Base-by-base conservation (phyloP, 352 stramenopile genomes). In the Discostella stelligera region DNA sequence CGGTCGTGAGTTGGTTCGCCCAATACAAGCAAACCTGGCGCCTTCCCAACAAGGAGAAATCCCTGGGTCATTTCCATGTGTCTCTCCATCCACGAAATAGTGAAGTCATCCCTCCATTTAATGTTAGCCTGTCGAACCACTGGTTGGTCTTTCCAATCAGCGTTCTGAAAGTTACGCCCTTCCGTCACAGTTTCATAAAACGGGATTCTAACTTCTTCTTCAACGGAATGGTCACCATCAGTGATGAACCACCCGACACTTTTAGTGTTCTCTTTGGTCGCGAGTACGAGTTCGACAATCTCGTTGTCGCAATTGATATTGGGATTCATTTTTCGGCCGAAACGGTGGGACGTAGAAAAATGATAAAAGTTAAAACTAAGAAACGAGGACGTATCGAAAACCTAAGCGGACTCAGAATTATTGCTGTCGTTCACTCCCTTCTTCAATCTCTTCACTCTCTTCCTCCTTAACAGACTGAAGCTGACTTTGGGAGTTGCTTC, bases 391-490 rank as follows among this genome's bases (percentile, higher is more conserved):
- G n/a, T n/a, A n/a, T n/a, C n/a, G n/a, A n/a, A n/a, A n/a, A n/a
- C n/a, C n/a, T n/a, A n/a, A n/a, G n/a, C n/a, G n/a, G n/a, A n/a
- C n/a, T n/a, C n/a, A n/a, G n/a, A n/a, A n/a, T n/a, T n/a, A n/a
- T 44, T 44, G 7, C 11, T 44, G 37, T 0, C 7, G 2, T 27
- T 84, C 76, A 39, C 75, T 84, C 27, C 62, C 65, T 18, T 78
- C 73, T 21, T 76, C 71, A 27, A 78, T 83, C 21, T 79, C 77
- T 32, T 75, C 74, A 39, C 80, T 83, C 23, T 79, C 77, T 82
- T 89, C 86, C 56, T 90, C 86, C 68, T 88, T 72, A 4, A 91
- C 84, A 32, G 84, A 84, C 66, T 90, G 82, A 10, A 92, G 70
- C 21, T 68, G 48, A 58, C 55, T 50, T n/a, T 50, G 61, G 52